A percentile compares a stretch with the other conserved stretches of the same genome.
Evolutionary conservation across 805 yeast genomes (phyloP).

Genomic region (Lipomyces anomalus): DNA sequence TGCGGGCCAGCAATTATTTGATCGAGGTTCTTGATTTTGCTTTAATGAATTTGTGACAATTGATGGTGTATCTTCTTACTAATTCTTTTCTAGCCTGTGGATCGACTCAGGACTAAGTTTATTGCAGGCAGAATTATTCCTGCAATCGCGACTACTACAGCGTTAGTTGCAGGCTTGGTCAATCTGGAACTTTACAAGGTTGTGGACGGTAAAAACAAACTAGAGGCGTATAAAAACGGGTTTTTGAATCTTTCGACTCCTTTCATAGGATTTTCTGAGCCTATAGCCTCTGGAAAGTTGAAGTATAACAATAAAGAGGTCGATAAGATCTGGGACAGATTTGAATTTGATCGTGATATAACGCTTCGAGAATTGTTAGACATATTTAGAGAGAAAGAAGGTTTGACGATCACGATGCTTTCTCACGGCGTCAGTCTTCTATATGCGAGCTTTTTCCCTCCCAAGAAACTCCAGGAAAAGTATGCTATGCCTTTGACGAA

Average conservation of each 20-base stretch:
- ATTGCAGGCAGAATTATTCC: conserved; percentile 98
- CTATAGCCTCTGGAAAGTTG: conserved; percentile 77
- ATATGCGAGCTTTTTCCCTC: conserved; percentile 91
- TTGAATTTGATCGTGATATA: conserved; percentile 58
- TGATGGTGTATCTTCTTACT: conserved; percentile 65
- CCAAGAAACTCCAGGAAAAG: conserved; percentile 80
- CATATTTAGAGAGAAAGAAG: conserved; percentile 74
- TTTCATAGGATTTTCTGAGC: conserved; percentile 95
- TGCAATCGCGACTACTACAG: conserved; percentile 99
- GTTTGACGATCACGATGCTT: conserved; percentile 82
- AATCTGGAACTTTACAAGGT: conserved; percentile 90
- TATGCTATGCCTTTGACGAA: conserved; percentile 60
- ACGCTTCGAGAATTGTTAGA: conserved; percentile 69
- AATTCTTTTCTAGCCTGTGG: no score
- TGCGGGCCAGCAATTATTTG: conserved; percentile 73
- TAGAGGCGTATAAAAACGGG: conserved; percentile 89
- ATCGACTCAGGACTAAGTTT: conserved; percentile 83
- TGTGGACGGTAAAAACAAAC: conserved; percentile 56
- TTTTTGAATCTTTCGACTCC: conserved; percentile 89
- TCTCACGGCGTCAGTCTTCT: conserved; percentile 84
- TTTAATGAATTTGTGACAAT: no score
- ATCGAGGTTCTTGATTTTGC: no score
- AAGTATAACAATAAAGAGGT: conserved; percentile 71
- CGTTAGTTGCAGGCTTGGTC: conserved; percentile 90
- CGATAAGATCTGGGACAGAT: conserved; percentile 94